Conservation (phyloP, 2,329 filamentous ascomycete species). For the Clathrospora elynae region DNA sequence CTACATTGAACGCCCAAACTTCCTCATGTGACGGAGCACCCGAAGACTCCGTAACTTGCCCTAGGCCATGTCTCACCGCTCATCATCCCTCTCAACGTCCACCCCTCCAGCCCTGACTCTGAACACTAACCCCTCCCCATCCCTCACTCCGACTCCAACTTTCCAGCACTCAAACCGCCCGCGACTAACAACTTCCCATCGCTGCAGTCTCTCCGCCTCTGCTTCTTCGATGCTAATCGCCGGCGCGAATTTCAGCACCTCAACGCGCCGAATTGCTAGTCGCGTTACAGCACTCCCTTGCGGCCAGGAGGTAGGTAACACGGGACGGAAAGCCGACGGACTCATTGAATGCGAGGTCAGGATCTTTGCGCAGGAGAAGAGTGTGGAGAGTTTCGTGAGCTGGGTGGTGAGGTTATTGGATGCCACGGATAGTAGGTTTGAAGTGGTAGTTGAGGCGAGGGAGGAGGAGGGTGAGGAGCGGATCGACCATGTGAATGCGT, state of each 20-base stretch:
- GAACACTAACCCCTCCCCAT: constrained; percentile 37
- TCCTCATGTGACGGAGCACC: neutral
- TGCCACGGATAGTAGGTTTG: constrained; percentile 18
- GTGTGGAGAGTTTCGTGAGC: constrained; percentile 13
- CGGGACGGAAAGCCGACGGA: constrained; percentile 16
- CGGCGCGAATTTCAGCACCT: constrained; percentile 45
- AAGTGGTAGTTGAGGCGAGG: neutral
- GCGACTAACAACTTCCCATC: constrained; percentile 46
- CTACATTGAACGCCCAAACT: too few species aligned
- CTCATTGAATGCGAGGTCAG: constrained; percentile 22
- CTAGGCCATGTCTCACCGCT: neutral
- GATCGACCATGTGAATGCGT: constrained; percentile 51
- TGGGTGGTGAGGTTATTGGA: constrained; percentile 22
- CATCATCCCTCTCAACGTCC: constrained; percentile 15
- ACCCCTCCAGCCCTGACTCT: constrained; percentile 27
- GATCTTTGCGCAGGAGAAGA: constrained; percentile 20
- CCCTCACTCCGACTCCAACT: constrained; percentile 22
- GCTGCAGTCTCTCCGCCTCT: constrained; percentile 37
- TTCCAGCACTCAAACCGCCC: constrained; percentile 46
- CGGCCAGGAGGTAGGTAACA: constrained; percentile 41
- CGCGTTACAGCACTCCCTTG: constrained; percentile 32
- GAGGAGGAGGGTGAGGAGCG: constrained; percentile 1
- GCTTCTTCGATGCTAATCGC: constrained; percentile 49
- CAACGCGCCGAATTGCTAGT: constrained; percentile 41
- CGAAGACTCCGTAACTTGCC: neutral